These are phyloP conservation scores for Sedum album DNA, from an alignment of 164 flowering plant genomes.

Conservation along the genomic window DNA sequence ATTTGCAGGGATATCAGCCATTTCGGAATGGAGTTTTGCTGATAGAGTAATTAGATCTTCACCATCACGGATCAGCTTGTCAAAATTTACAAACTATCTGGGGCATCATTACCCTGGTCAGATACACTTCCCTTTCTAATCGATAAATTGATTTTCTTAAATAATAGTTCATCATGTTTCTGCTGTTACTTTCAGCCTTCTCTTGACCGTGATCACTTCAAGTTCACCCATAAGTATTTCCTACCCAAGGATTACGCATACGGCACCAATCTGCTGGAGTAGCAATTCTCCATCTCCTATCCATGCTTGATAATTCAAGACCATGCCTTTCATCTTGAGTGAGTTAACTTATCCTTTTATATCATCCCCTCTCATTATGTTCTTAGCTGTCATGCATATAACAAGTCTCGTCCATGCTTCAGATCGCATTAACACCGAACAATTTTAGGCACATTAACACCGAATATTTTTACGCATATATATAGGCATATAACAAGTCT, in stretches of 20 bases:
- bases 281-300: slow-evolving; percentile 52
- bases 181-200: slow-evolving; percentile 61
- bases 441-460: no score
- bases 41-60: slow-evolving; percentile 77
- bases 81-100: slow-evolving; percentile 90
- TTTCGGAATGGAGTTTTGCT: slow-evolving; percentile 59
- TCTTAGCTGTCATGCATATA: not conserved
- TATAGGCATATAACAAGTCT: no score
- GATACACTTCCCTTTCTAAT: not conserved
- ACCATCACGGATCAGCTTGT: slow-evolving; percentile 52
- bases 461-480: no score
- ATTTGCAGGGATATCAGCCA: not conserved
- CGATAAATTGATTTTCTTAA: not conserved
- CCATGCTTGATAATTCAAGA: slow-evolving; percentile 48
- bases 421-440: no score
- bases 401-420: not conserved
- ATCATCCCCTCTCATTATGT: not conserved
- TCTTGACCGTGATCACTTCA: slow-evolving; percentile 83
- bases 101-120: no score
- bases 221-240: slow-evolving; percentile 82
- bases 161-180: not conserved
- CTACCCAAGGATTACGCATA: no score
- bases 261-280: slow-evolving; percentile 84
- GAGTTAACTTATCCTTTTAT: no score
- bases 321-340: not conserved